Base-by-base conservation (phyloP, 495 filamentous ascomycete genomes). In the Neurospora pannonica region DNA sequence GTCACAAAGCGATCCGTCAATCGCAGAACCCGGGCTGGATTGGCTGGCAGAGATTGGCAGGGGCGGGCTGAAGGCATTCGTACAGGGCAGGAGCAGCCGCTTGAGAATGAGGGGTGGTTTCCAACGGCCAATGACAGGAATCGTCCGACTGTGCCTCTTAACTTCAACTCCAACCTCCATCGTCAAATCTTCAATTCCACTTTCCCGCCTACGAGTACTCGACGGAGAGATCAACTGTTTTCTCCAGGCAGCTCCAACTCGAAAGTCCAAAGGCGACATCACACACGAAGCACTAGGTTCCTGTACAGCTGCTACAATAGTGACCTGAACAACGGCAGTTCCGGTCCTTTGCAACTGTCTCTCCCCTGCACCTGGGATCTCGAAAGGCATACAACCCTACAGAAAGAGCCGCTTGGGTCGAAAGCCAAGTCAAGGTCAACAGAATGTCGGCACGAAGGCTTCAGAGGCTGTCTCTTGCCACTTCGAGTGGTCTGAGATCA, bases 1-100 rank as follows among this genome's bases (percentile, higher is more conserved):
- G 79, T 38, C 71, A 75, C 60, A 81, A 81, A 79, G 74, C 79
- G 79, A 42, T 54, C 71, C 77, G 0, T 19, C 28, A 34, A 62
- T 62, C 28, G 11, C 24, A 60, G 48, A 34, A 62, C 13, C 54
- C 19, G 13, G 43, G 54, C 54, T 62, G 54, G 28, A 60, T 17
- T 62, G 54, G 54, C 15, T 34, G 54, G 24, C 6, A 34, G 13
- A 31, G 54, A 34, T 34, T 34, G 54, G 15, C 24, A 67, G 54
- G 54, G 24, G 54, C 28, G 15, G 15, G 54, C 54, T 62, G 54
- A 62, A 62, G 54, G 54, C 15, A 62, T 62, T 62, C 54, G 28
- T 62, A 31, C 54, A 62, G 24, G 54, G 15, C 54, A 34, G 5
- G 28, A 67, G 54, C 54, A 67, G 15, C 15, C 54, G 54, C 24